Evolutionary conservation across 768 basidiomycete genomes (phyloP).

Genomic region (Rhizopogon roseolus): DNA sequence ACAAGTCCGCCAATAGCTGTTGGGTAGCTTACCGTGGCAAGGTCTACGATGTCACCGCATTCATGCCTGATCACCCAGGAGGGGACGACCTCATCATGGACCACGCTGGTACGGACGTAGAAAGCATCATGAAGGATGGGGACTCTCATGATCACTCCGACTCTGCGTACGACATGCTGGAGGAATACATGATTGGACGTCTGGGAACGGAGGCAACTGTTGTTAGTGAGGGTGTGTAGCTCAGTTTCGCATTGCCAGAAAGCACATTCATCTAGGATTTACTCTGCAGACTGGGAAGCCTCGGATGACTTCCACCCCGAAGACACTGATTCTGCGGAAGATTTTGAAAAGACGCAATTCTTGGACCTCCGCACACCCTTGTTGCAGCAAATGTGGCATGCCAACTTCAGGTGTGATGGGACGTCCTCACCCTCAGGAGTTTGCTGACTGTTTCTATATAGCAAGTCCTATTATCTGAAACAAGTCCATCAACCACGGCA

Average conservation of each 20-base stretch:
- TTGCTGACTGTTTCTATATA: slow-evolving; percentile 22
- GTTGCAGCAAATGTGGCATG: slow-evolving; percentile 80
- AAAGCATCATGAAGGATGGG: slow-evolving; percentile 72
- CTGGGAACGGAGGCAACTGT: slow-evolving; percentile 70
- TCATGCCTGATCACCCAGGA: slow-evolving; percentile 88
- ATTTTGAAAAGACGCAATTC: slow-evolving; percentile 88
- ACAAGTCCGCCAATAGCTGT: slow-evolving; percentile 58
- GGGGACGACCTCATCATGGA: slow-evolving; percentile 87
- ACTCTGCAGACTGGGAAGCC: slow-evolving; percentile 74
- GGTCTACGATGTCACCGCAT: slow-evolving; percentile 86
- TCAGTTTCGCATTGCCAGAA: not conserved
- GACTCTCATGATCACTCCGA: slow-evolving; percentile 86
- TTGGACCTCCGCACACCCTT: slow-evolving; percentile 86
- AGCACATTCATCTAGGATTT: not conserved
- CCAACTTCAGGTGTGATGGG: slow-evolving; percentile 69
- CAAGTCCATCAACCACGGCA: slow-evolving; percentile 98
- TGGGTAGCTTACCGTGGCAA: slow-evolving; percentile 80
- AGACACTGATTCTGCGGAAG: slow-evolving; percentile 73
- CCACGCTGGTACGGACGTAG: slow-evolving; percentile 83
- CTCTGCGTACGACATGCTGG: slow-evolving; percentile 87
- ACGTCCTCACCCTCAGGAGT: not conserved
- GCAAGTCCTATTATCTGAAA: slow-evolving; percentile 92
- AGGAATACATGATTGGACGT: slow-evolving; percentile 82
- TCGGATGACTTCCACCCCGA: slow-evolving; percentile 90
- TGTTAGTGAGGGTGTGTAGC: slow-evolving; percentile 69